phyloP scores from a whole-genome alignment of 345 rosid genomes.

The Syzygium grande region DNA sequence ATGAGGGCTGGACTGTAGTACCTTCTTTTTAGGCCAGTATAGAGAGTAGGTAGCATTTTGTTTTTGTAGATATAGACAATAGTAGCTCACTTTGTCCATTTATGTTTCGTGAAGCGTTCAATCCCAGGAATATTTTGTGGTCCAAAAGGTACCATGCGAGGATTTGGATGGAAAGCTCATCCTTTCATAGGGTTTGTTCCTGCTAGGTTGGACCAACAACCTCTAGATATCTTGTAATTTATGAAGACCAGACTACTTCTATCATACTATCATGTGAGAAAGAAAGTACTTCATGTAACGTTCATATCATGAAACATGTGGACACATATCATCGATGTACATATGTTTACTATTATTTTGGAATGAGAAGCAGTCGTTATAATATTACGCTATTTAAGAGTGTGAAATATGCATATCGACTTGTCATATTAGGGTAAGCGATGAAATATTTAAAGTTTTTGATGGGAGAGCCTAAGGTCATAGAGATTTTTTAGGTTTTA shows the following conservation, averaged over 20 bases:
- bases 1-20: background rate
- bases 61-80: background rate
- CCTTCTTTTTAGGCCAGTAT: background rate
- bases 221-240: background rate
- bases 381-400: background rate
- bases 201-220: background rate
- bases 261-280: background rate
- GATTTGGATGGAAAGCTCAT: background rate
- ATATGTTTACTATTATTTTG: background rate
- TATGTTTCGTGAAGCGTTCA: background rate
- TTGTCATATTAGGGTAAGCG: rapidly evolving
- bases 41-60: background rate
- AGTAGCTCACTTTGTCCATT: background rate
- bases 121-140: background rate
- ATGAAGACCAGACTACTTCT: background rate
- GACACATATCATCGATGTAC: background rate
- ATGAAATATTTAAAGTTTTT: background rate
- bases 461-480: background rate
- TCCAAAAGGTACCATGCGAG: background rate
- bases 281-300: background rate
- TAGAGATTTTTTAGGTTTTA: background rate
- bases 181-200: background rate
- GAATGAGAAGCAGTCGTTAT: background rate
- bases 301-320: background rate
- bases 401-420: background rate